Evolutionary conservation across 176 grass and related monocot genomes (phyloP), one percentile per base, ranked within the genome.

Genomic region (Cenchrus americanus): DNA sequence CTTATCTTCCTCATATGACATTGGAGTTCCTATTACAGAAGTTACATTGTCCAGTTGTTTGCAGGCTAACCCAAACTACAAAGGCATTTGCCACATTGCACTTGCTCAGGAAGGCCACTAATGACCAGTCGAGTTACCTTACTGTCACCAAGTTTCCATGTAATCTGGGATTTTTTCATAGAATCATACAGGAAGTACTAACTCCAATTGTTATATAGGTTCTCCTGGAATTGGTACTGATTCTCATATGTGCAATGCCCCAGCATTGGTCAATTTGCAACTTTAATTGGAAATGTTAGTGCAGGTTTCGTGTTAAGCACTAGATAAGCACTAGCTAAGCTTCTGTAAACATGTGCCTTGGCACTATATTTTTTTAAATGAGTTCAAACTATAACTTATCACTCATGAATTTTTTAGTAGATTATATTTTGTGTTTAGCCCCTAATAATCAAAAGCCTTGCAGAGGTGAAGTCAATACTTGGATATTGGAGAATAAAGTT

Each of bases 161-260:
- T 73, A 57, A 13, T 62, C 53, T 48, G 40, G 60, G 17, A 21
- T 51, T 85, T 59, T 46, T 13, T 37, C 60, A 41, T 50, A 10
- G 6, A 37, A 37, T 37, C 34, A 37, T 37, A 37, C 34, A 37
- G 34, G 34, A 60, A 51, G 84, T 13, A 42, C 14, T 71, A 77
- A 50, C 14, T 89, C 40, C 17, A 30, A 15, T 77, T 78, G 0
- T 61, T 62, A 12, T 87, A 6, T 68, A 98, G 95, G 92, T 98
- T 94, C 86, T 98, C 61, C 88, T 3, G 34, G 34, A 37, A 37
- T 98, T 55, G 92, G 92, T 54, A 95, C 92, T 21, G 95, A 98
- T 86, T 98, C 95, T 15, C 95, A 98, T 66, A 94, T 90, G 2
- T 98, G 92, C 84, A 98, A 95, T 88, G 95, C 95, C 77, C 92